A percentile compares a stretch with the other conserved stretches of the same genome.
These are phyloP conservation scores for Alternaria brassicicola DNA, from an alignment of 2,329 filamentous ascomycete genomes.

Conservation along the genomic window DNA sequence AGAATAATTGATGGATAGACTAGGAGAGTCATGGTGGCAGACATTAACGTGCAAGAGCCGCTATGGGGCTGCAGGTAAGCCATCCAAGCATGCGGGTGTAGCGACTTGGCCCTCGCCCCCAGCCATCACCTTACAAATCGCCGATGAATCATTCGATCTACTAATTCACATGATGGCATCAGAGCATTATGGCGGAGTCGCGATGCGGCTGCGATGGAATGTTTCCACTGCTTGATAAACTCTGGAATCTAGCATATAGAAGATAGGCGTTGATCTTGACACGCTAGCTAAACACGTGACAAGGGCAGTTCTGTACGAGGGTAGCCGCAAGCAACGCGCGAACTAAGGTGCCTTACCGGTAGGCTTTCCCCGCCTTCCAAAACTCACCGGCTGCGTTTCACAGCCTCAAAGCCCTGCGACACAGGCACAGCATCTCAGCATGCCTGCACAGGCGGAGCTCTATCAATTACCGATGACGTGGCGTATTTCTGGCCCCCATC, in stretches of 20 bases:
- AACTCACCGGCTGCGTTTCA: slow-evolving; percentile 7
- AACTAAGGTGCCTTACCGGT: background rate
- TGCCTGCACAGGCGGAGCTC: slow-evolving; percentile 5
- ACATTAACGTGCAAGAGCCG: background rate
- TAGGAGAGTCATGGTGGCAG: background rate
- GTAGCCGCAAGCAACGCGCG: background rate
- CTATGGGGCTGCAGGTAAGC: background rate
- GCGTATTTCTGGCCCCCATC: slow-evolving; percentile 25
- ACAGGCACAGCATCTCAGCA: slow-evolving; percentile 12
- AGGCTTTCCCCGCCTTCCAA: background rate
- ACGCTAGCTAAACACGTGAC: background rate
- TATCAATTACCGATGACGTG: slow-evolving; percentile 26
- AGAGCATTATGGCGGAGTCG: background rate
- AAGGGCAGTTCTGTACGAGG: too few species aligned
- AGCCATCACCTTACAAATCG: background rate
- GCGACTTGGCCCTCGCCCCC: background rate
- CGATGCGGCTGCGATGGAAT: background rate
- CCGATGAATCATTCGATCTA: background rate
- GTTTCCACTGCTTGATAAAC: background rate
- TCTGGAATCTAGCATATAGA: too few species aligned
- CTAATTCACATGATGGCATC: too few species aligned
- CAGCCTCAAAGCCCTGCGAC: slow-evolving; percentile 19
- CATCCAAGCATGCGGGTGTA: background rate
- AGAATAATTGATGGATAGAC: background rate
- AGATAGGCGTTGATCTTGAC: background rate